phyloP scores from a whole-genome alignment of 2,329 filamentous ascomycete genomes.

The Ophiosphaerella korrae region DNA sequence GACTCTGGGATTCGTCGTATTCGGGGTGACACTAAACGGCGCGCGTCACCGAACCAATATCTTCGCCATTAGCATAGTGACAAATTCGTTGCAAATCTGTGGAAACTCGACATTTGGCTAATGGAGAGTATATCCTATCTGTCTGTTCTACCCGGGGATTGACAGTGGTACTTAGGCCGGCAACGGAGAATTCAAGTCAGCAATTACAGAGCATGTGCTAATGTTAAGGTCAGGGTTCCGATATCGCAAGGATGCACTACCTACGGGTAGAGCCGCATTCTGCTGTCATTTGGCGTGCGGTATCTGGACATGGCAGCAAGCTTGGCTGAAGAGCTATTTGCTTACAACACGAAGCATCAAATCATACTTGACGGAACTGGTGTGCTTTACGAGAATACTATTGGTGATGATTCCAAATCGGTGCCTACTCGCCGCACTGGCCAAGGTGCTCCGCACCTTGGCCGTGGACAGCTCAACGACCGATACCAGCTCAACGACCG shows the following conservation, averaged over 20 bases:
- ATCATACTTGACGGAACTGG: not conserved
- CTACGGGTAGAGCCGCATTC: conserved; percentile 8
- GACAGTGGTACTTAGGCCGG: not conserved
- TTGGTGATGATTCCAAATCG: too few relatives aligned
- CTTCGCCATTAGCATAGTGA: not conserved
- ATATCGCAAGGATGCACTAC: conserved; percentile 4
- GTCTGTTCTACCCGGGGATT: not conserved
- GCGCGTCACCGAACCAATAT: not conserved
- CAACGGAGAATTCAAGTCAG: not conserved
- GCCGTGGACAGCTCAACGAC: too few relatives aligned
- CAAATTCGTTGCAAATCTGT: not conserved
- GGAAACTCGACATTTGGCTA: not conserved
- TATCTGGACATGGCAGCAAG: conserved; percentile 1
- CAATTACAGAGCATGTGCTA: not conserved
- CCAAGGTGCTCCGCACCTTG: too few relatives aligned
- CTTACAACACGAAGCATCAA: too few relatives aligned
- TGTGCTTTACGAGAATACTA: not conserved
- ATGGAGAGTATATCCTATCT: too few relatives aligned
- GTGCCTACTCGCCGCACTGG: too few relatives aligned
- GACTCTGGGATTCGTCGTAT: not conserved
- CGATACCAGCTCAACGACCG: too few relatives aligned
- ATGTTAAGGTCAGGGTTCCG: not conserved
- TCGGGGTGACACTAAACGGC: not conserved
- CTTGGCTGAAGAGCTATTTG: too few relatives aligned
- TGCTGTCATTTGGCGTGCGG: conserved; percentile 1